phyloP scores from a whole-genome alignment of 768 basidiomycete genomes.

The Lentinus tigrinus region DNA sequence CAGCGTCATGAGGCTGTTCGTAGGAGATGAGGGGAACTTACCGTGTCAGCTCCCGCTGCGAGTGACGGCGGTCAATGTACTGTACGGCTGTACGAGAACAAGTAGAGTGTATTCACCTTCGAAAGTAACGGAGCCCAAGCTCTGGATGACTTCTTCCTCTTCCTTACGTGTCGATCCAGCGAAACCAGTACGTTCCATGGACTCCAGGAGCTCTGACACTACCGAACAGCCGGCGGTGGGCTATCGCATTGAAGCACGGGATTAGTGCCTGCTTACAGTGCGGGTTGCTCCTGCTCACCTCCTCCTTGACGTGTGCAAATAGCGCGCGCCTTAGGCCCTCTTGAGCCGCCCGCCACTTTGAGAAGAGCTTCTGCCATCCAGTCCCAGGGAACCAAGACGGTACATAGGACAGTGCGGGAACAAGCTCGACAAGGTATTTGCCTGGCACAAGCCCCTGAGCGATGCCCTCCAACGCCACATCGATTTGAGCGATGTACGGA shows the following conservation, averaged over 20 bases:
- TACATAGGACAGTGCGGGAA: constrained; percentile 19
- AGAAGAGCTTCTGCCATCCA: background rate
- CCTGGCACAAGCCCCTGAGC: constrained; percentile 16
- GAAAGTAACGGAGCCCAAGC: constrained; percentile 17
- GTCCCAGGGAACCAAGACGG: constrained; percentile 12
- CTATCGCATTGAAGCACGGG: too few species aligned
- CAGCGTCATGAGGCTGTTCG: too few species aligned
- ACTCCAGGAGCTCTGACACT: background rate
- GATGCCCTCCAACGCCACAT: background rate
- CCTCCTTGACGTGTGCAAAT: too few species aligned
- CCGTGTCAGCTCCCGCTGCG: background rate
- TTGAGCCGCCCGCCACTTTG: background rate
- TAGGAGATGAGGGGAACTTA: background rate
- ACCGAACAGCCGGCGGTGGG: too few species aligned
- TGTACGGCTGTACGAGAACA: constrained; percentile 2
- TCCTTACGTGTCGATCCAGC: background rate
- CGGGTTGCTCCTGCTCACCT: too few species aligned
- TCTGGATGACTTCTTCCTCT: constrained; percentile 20
- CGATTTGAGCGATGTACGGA: constrained; percentile 2
- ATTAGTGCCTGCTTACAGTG: too few species aligned
- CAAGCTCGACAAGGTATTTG: constrained; percentile 23
- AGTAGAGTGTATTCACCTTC: constrained; percentile 3
- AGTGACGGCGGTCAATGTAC: background rate
- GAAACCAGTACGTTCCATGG: background rate
- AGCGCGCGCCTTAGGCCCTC: background rate